Evolutionary conservation across 768 basidiomycete genomes (phyloP), one percentile per base, ranked within the genome.

Genomic region (Hericium erinaceus): DNA sequence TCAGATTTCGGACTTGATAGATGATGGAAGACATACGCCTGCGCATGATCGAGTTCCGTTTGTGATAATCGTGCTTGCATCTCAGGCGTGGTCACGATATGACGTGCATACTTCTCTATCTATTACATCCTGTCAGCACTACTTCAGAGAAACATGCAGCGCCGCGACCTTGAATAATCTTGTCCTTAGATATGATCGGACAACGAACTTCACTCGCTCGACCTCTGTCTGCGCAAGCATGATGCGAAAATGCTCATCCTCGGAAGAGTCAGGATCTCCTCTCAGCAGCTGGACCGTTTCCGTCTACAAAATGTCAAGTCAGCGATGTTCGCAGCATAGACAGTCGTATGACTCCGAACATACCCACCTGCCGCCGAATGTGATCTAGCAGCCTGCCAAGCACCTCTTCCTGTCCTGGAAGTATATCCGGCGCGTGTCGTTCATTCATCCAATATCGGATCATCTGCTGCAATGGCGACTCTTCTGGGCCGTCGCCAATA

Each of bases 221-320:
- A 95, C 82, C 71, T 98, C 94, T 0, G 92, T 95, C 72, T 95
- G 92, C 0, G 91, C 94, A 55, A 98, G 85, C 77, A 92, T 87
- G 38, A 95, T 89, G 62, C 92, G 78, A 59, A 94, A 89, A 65
- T 98, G 93, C 61, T 98, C 94, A 60, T 95, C 92, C 65, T 95
- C 92, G 1, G 87, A 91, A 2, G 90, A 86, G 39, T 83, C 80
- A 0, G 91, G 88, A 68, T 95, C 92, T 24, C 82, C 82, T 4
- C 89, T 80, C 33, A 97, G 72, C 51, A 80, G 74, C 66, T 82
- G 91, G 39, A 90, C 91, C 57, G 81, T 82, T 61, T 89, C 84
- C 58, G 86, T 84, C 92, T 95, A 65, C 55, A 63, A 59, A 64
- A 20, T 20, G 2, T 16, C 46, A 49, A 24, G 15, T 22, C 24